phyloP scores from a whole-genome alignment of 2,329 filamentous ascomycete species.

The Fusarium solani-melongenae region DNA sequence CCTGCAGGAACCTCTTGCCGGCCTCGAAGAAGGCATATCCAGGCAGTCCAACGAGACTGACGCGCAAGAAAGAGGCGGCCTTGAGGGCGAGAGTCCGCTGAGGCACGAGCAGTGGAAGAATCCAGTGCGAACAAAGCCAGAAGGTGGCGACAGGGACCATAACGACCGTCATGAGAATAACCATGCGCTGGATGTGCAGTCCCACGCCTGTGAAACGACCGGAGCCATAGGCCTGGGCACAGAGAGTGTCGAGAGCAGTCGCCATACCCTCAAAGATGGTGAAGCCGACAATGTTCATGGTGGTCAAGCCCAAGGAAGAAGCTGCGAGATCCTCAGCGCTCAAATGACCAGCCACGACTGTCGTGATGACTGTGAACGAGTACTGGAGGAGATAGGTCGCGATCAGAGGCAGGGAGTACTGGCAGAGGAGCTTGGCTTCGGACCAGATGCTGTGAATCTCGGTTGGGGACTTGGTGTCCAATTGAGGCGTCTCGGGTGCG shows the following conservation, averaged over 20 bases:
- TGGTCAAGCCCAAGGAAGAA: conserved; percentile 63
- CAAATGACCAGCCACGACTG: conserved; percentile 64
- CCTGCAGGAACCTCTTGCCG: conserved; percentile 65
- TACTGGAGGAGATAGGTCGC: conserved; percentile 66
- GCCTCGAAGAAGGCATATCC: conserved; percentile 66
- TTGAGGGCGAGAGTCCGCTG: conserved; percentile 59
- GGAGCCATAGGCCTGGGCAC: conserved; percentile 45
- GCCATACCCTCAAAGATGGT: conserved; percentile 52
- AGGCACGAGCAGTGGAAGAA: conserved; percentile 58
- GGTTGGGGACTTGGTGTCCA: conserved; percentile 3
- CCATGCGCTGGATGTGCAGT: conserved; percentile 65
- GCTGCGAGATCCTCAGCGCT: conserved; percentile 65
- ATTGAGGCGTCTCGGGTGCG: conserved; percentile 8
- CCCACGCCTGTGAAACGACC: conserved; percentile 61
- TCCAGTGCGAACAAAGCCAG: conserved; percentile 61
- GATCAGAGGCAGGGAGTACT: conserved; percentile 58
- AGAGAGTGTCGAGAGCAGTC: conserved; percentile 43
- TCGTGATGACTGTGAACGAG: conserved; percentile 63
- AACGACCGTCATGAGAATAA: conserved; percentile 59
- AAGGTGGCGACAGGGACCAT: conserved; percentile 61
- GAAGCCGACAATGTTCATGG: conserved; percentile 66
- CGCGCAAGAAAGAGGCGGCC: conserved; percentile 60
- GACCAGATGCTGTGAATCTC: conserved; percentile 20
- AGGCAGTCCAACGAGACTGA: conserved; percentile 61
- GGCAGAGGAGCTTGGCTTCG: conserved; percentile 31